These are phyloP conservation scores for Cladosporium velox DNA, from an alignment of 2,329 filamentous ascomycete species.

Conservation along the genomic window DNA sequence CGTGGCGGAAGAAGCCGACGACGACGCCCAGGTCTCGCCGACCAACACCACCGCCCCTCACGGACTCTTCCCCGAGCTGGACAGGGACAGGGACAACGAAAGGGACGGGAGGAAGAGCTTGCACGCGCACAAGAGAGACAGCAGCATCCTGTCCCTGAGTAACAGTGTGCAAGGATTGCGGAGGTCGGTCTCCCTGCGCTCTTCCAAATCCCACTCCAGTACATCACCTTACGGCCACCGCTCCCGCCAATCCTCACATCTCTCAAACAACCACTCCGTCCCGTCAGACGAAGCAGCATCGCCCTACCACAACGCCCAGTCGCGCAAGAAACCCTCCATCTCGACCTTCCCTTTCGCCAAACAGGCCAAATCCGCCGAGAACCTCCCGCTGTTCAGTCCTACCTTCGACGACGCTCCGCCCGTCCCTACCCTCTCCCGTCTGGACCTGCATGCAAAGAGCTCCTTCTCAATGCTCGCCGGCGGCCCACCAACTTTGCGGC, in stretches of 20 bases:
- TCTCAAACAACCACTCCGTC: conserved; percentile 36
- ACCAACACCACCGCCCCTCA: neutral
- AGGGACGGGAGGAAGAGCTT: conserved; percentile 11
- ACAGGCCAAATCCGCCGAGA: conserved; percentile 20
- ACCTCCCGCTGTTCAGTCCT: conserved; percentile 18
- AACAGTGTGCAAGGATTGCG: conserved; percentile 39
- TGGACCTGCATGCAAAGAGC: conserved; percentile 13
- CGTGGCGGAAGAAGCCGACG: neutral
- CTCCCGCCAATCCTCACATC: conserved; percentile 35
- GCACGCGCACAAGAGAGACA: conserved; percentile 28
- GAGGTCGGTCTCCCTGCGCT: conserved; percentile 45
- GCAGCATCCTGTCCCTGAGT: conserved; percentile 31
- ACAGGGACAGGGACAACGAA: neutral
- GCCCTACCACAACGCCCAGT: conserved; percentile 26
- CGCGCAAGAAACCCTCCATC: conserved; percentile 33
- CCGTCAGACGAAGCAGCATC: conserved; percentile 35
- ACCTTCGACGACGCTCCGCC: conserved; percentile 19
- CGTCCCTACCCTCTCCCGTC: conserved; percentile 10
- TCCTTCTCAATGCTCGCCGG: conserved; percentile 11
- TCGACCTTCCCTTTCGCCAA: conserved; percentile 13
- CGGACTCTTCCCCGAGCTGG: conserved; percentile 17
- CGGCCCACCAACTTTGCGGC: neutral
- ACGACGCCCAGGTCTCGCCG: neutral
- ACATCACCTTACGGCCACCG: conserved; percentile 28
- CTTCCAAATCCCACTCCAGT: conserved; percentile 34